Evolutionary conservation across 129 eudicot genomes (phyloP).

Genomic region (Flaveria sonorensis): DNA sequence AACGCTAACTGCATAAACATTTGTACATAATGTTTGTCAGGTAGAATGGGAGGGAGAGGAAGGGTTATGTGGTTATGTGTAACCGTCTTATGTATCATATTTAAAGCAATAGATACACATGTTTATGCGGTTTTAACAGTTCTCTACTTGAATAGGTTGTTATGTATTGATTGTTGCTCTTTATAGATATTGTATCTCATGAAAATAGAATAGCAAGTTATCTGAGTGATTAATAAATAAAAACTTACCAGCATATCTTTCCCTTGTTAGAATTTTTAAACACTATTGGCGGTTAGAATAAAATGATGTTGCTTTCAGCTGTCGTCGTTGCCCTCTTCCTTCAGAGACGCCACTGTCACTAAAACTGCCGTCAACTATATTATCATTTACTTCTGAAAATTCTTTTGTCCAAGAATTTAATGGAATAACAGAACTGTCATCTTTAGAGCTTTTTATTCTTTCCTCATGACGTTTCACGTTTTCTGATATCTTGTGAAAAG

Average conservation of each 20-base stretch:
- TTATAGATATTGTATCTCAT: not conserved
- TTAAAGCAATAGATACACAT: not conserved
- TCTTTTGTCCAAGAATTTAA: slow-evolving; percentile 67
- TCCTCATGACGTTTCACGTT: slow-evolving; percentile 67
- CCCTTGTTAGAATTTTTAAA: slow-evolving; percentile 9
- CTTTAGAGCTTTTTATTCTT: slow-evolving; percentile 65
- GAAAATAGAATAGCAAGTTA: not conserved
- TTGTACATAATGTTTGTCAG: not conserved
- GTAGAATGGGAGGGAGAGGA: no score
- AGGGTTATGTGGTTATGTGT: no score
- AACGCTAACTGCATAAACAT: not conserved
- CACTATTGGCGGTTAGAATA: slow-evolving; percentile 43
- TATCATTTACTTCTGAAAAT: slow-evolving; percentile 60
- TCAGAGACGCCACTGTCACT: slow-evolving; percentile 71
- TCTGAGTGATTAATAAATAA: not conserved
- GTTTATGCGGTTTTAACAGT: not conserved
- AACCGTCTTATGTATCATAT: no score
- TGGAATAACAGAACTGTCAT: slow-evolving; percentile 72
- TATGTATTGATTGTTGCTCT: not conserved
- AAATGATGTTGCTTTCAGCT: slow-evolving; percentile 43
- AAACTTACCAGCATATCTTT: slow-evolving; percentile 10
- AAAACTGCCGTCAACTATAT: slow-evolving; percentile 53
- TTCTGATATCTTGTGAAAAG: slow-evolving; percentile 89
- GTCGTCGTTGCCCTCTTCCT: slow-evolving; percentile 45
- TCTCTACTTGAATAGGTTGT: not conserved